Evolutionary conservation across 768 basidiomycete genomes (phyloP), one percentile per base, ranked within the genome.

Genomic region (Obba rivulosa): DNA sequence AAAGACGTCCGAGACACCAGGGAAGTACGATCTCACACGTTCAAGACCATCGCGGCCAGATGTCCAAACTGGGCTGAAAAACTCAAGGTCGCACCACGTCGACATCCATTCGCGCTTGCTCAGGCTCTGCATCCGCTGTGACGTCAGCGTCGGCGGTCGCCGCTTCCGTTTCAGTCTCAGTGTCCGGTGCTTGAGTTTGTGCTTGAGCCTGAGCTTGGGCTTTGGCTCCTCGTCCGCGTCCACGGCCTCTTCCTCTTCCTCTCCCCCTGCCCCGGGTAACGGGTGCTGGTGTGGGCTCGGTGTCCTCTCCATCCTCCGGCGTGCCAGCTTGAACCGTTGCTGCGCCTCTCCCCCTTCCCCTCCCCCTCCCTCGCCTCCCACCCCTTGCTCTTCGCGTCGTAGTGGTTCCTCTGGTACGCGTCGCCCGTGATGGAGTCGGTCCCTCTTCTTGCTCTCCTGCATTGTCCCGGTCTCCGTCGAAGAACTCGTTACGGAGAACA

Each of bases 391-490:
- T 47, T 10, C 51, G 56, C 24, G 63, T 54, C 4, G 61, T 31
- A 8, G 54, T 41, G 38, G 7, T 25, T 48, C 50, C 38, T 35
- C 60, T 55, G 40, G 7, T 50, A 59, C 41, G 56, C 42, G 40
- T 56, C 49, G 18, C 66, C 62, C 28, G 28, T 5, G 13, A 5
- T 31, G 28, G 28, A 31, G 51, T 17, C 43, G 51, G 17, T 49
- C 41, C 21, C 40, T 50, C 28, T 23, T 41, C 58, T 40, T 57
- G 57, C 34, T 74, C 70, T 39, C 61, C 69, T 49, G 89, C 87
- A 17, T 78, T 72, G 57, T 90, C 87, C 39, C 78, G 71, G 21
- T 87, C 85, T 4, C 78, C 82, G 39, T 88, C 87, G 59, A 75
- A 92, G 53, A 74, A 87, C 54, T 90, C 88, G 55, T 84, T 87